Evolutionary conservation across 2,329 filamentous ascomycete genomes (phyloP).

Genomic region (Cordyceps sp.): DNA sequence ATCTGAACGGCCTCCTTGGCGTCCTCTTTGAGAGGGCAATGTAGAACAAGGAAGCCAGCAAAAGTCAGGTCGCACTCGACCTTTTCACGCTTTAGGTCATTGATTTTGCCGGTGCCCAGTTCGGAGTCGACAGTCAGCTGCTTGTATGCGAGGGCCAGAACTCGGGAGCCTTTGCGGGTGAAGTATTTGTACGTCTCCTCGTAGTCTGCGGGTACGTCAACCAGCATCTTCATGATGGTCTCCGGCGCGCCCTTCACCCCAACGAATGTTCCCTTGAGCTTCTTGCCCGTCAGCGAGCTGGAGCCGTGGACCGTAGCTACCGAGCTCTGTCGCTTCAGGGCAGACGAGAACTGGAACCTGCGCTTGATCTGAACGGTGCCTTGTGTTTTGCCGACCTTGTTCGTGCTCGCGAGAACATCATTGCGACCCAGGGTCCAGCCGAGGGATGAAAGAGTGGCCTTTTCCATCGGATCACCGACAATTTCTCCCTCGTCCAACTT

Average conservation of each 20-base stretch:
- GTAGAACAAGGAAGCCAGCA: conserved; percentile 87
- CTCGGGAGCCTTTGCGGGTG: conserved; percentile 85
- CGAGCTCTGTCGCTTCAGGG: conserved; percentile 89
- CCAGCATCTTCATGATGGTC: conserved; percentile 87
- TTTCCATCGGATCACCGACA: conserved; percentile 98
- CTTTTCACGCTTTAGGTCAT: conserved; percentile 84
- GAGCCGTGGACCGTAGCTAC: conserved; percentile 66
- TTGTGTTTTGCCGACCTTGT: conserved; percentile 17
- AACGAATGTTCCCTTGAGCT: conserved; percentile 73
- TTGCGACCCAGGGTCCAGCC: conserved; percentile 89
- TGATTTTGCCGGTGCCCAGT: conserved; percentile 69
- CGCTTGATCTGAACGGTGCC: conserved; percentile 89
- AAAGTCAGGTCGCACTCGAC: conserved; percentile 75
- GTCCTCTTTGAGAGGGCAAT: conserved; percentile 92
- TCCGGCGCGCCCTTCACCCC: conserved; percentile 95
- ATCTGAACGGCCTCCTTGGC: conserved; percentile 87
- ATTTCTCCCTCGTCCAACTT: conserved; percentile 94
- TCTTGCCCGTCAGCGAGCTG: conserved; percentile 57
- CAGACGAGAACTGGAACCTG: conserved; percentile 95
- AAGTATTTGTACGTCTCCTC: conserved; percentile 99
- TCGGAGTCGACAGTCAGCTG: conserved; percentile 70
- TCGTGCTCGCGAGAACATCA: conserved; percentile 56
- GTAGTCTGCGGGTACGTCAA: conserved; percentile 68
- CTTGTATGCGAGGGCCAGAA: conserved; percentile 87
- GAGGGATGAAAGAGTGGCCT: conserved; percentile 76